Evolutionary conservation across 208 protist genomes (phyloP).

Genomic region (Trypanosomatidae sp.): DNA sequence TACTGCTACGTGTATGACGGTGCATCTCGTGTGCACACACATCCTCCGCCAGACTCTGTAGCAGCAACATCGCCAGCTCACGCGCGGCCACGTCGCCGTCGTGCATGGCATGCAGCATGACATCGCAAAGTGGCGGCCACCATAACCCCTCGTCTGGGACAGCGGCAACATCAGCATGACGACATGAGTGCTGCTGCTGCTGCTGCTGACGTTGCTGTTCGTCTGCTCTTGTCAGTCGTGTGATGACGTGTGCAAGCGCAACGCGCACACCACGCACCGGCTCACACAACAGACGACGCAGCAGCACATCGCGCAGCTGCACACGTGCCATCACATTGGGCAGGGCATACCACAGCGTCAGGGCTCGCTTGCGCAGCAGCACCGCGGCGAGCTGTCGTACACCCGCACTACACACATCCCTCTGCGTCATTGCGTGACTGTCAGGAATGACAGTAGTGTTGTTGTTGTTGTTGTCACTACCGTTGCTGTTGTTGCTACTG

Average conservation of each 20-base stretch:
- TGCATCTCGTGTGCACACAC: no score
- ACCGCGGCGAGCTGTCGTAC: slow-evolving; percentile 74
- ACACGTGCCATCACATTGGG: slow-evolving; percentile 18
- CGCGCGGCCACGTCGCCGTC: slow-evolving; percentile 50
- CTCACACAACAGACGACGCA: slow-evolving; percentile 49
- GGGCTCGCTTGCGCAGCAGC: slow-evolving; percentile 68
- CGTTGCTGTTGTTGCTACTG: no score
- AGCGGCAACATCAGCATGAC: no score
- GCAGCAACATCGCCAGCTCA: slow-evolving; percentile 75
- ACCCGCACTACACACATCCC: no score
- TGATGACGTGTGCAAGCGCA: slow-evolving; percentile 64
- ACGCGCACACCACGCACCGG: slow-evolving; percentile 47
- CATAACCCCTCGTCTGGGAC: no score
- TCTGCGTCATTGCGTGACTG: no score
- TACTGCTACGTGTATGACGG: no score
- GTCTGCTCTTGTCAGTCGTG: slow-evolving; percentile 54
- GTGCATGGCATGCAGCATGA: slow-evolving; percentile 15
- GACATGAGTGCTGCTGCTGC: no score
- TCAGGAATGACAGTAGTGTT: no score
- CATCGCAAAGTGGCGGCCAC: slow-evolving; percentile 54
- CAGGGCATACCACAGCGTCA: slow-evolving; percentile 53
- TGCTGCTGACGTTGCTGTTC: no score
- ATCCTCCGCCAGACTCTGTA: slow-evolving; percentile 66
- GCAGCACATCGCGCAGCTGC: slow-evolving; percentile 44
- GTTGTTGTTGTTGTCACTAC: no score